phyloP scores from a whole-genome alignment of 768 basidiomycete species.

The Scleroderma bovista region DNA sequence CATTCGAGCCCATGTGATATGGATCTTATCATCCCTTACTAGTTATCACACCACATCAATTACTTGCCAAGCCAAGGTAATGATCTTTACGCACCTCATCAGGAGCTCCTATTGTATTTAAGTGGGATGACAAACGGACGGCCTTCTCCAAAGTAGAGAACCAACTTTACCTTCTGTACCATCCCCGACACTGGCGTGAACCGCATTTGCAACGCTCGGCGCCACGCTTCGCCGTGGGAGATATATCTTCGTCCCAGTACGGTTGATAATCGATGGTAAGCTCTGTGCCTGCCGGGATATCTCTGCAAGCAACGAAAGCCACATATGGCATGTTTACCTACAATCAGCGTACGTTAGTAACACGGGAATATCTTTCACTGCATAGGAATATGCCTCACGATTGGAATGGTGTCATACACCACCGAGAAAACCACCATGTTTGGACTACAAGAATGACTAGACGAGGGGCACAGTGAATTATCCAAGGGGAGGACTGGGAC shows the following conservation, averaged over 20 bases:
- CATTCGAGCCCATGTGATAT: no score
- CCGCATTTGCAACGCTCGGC: slow-evolving; percentile 36
- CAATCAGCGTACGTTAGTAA: slow-evolving; percentile 1
- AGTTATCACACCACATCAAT: no score
- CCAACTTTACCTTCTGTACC: slow-evolving; percentile 21
- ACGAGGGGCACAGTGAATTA: background rate
- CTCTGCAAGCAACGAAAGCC: slow-evolving; percentile 45
- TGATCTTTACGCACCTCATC: no score
- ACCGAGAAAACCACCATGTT: slow-evolving; percentile 54
- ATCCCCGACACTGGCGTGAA: slow-evolving; percentile 32
- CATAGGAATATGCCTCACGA: slow-evolving; percentile 31
- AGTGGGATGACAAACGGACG: no score
- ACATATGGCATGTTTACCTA: slow-evolving; percentile 60
- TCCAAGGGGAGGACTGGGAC: background rate
- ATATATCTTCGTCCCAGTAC: slow-evolving; percentile 17
- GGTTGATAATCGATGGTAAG: slow-evolving; percentile 67
- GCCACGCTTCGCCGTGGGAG: slow-evolving; percentile 20
- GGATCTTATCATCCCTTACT: no score
- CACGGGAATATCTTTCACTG: background rate
- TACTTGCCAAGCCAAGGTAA: no score
- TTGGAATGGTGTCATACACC: slow-evolving; percentile 55
- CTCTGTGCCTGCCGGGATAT: slow-evolving; percentile 49
- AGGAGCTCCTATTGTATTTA: no score
- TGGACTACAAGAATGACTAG: slow-evolving; percentile 66
- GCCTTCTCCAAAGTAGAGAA: background rate